These are phyloP conservation scores for Pseudogymnoascus sp. DNA, from an alignment of 2,329 filamentous ascomycete genomes.

Conservation along the genomic window DNA sequence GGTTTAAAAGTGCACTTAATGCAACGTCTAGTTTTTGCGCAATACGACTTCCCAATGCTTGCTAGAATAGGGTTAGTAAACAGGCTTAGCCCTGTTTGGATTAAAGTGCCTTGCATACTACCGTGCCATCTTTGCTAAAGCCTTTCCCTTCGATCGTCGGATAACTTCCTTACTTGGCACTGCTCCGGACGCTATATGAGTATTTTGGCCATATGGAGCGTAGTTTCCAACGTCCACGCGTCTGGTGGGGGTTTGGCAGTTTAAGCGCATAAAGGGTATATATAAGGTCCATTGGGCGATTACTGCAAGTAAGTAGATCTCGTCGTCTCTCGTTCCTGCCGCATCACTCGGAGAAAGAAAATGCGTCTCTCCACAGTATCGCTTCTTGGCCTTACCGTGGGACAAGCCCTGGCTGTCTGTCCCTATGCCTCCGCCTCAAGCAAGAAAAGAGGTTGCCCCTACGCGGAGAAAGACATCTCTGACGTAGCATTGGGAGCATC, in stretches of 20 bases:
- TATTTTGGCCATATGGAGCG: background rate
- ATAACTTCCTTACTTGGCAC: background rate
- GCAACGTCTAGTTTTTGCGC: background rate
- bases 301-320: background rate
- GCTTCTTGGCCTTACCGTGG: background rate
- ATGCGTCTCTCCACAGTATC: slow-evolving; percentile 3
- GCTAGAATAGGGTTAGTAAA: background rate
- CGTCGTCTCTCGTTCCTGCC: background rate
- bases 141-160: background rate
- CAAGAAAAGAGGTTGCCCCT: background rate
- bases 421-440: background rate
- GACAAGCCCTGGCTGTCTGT: background rate
- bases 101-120: background rate
- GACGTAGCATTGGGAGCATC: background rate
- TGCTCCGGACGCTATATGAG: background rate
- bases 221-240: background rate
- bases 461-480: background rate
- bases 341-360: slow-evolving; percentile 1
- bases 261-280: background rate
- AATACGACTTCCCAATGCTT: background rate
- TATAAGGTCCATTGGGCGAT: background rate
- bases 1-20: background rate
- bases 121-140: background rate
- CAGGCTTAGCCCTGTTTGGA: background rate
- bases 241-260: background rate